Conservation (phyloP, 2,329 filamentous ascomycete genomes). For the Hymenoscyphus repandus region DNA sequence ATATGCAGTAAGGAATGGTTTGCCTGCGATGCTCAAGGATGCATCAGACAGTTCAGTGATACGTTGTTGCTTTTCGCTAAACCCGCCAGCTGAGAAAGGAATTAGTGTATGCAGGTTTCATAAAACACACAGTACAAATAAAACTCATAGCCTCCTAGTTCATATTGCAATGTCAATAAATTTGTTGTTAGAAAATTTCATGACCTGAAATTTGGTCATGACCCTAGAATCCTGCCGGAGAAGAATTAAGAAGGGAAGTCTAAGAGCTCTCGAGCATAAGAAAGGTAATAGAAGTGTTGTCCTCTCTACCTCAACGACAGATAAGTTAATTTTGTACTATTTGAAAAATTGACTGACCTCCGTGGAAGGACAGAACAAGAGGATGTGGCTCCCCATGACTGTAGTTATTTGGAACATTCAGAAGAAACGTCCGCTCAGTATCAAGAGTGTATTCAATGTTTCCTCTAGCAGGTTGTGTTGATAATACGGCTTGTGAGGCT, state of each 20-base stretch:
- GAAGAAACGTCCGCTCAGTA: not conserved
- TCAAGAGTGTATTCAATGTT: not conserved
- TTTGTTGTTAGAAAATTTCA: too few species aligned
- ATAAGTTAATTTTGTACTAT: too few species aligned
- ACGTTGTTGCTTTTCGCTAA: constrained; percentile 23
- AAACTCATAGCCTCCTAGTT: too few species aligned
- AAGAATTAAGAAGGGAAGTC: too few species aligned
- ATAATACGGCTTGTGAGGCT: too few species aligned
- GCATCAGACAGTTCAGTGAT: constrained; percentile 26
- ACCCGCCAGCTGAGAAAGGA: not conserved
- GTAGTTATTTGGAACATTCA: not conserved
- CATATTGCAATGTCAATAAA: too few species aligned
- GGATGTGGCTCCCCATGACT: not conserved
- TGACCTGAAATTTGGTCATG: too few species aligned
- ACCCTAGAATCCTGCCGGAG: too few species aligned
- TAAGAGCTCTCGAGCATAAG: not conserved
- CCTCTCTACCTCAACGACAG: too few species aligned
- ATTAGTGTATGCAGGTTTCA: not conserved
- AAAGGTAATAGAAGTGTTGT: not conserved
- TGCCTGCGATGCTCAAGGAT: constrained; percentile 21
- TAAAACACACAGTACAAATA: too few species aligned
- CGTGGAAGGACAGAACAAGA: not conserved
- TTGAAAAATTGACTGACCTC: not conserved
- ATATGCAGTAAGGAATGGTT: constrained; percentile 24
- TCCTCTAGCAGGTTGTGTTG: not conserved